Evolutionary conservation across 169 alveolate genomes (phyloP), one percentile per base, ranked within the genome.

Genomic region (Plasmodium relictum): DNA sequence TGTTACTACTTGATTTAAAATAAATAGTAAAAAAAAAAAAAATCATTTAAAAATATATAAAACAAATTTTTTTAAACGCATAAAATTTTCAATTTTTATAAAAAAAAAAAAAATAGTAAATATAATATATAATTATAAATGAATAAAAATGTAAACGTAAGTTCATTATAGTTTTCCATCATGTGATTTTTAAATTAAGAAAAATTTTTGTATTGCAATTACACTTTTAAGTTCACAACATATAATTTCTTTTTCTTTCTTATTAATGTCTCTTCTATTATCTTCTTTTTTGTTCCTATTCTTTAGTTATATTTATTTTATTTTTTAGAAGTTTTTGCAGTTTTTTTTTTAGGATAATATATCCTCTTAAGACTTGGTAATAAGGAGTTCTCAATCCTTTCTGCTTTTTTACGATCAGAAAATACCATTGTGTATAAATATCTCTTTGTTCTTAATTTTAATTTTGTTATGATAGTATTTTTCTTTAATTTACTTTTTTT

Each of bases 361-460:
- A 68, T 69, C 69, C 92, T 91, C 71, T 92, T 89, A 5, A 94
- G 92, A 68, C 94, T 66, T 37, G 98, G 98, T 14, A 97, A 97
- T 52, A 97, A 88, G 16, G 98, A 95, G 45, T 94, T 91, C 94
- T 97, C 98, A 61, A 98, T 92, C 87, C 97, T 96, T 78, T 95
- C 97, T 31, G 99, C 99, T 97, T 96, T 98, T 78, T 94, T 97
- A 73, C 93, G 95, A 94, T 98, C 98, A 68, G 97, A 94, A 89
- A 98, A 97, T 41, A 95, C 96, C 92, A 98, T 95, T 72, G 99
- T 98, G 95, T 97, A 97, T 54, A 97, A 95, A 88, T 95, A 97
- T 88, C 95, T 94, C 26, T 98, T 93, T 92, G 99, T 97, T 85
- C 99, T 95, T 41, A 97, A 95, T 94, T 98, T 98, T 96, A 98